Evolutionary conservation across 306 rosid species (phyloP), one percentile per base, ranked within the genome.

Genomic region (Prunus mira): DNA sequence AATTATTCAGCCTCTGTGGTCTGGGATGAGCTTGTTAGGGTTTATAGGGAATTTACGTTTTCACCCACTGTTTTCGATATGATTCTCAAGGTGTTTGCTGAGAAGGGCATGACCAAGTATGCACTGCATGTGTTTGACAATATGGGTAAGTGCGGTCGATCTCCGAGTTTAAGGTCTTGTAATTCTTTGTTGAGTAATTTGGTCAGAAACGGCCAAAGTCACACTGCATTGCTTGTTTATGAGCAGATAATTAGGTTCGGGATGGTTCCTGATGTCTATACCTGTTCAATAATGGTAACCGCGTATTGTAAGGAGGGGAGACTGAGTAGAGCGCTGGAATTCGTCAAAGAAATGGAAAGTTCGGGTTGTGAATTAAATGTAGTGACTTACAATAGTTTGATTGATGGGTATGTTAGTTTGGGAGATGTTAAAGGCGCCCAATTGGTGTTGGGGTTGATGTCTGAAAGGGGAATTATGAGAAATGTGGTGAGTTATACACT

Each of bases 71-170:
- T 91, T 57, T 84, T 93, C 41, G 93, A 93, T 79, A 90, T 93
- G 94, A 52, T 90, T 52, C 73, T 93, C 47, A 90, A 82, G 87
- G 87, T 60, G 2, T 90, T 83, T 54, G 83, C 88, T 0, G 92
- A 94, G 62, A 84, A 84, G 56, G 93, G 95, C 67, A 69, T 90
- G 90, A 81, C 81, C 0, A 87, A 74, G 64, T 74, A 75, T 79
- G 96, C 98, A 6, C 76, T 94, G 14, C 74, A 84, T 25, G 95
- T 89, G 93, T 87, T 91, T 52, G 98, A 94, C 49, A 82, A 87
- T 84, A 91, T 94, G 93, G 74, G 81, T 0, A 82, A 81, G 82
- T 68, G 78, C 51, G 89, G 91, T 47, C 51, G 88, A 46, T 22
- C 76, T 46, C 97, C 97, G 13, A 84, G 87, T 51, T 84, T 91